Evolutionary conservation across 139 green algal genomes (phyloP).

Genomic region (Tetradesmus obliquus): DNA sequence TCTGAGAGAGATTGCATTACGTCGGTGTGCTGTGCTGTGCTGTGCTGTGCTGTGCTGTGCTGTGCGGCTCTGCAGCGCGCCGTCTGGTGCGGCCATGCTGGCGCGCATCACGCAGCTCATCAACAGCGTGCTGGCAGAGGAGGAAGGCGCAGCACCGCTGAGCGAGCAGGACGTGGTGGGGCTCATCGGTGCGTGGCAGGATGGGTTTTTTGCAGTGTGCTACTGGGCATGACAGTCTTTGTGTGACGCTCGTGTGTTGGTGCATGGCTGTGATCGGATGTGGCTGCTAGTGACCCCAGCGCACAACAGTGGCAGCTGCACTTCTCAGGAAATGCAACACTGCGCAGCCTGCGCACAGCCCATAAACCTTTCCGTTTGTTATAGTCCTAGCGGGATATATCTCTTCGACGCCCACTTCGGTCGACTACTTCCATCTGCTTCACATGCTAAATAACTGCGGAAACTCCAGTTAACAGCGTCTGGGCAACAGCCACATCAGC

Average conservation of each 20-base stretch:
- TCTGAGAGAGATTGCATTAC: too few relatives aligned
- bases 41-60: neutral
- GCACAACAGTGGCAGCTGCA: too few relatives aligned
- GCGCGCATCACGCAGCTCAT: constrained; percentile 89
- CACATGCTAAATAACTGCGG: constrained; percentile 26
- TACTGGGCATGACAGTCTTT: too few relatives aligned
- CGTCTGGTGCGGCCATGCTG: constrained; percentile 75
- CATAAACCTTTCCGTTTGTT: too few relatives aligned
- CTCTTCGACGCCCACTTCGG: too few relatives aligned
- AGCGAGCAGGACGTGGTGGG: constrained; percentile 67
- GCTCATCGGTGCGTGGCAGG: constrained; percentile 64
- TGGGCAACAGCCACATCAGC: neutral
- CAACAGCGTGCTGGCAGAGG: constrained; percentile 73
- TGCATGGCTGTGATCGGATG: too few relatives aligned
- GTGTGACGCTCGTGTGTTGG: too few relatives aligned
- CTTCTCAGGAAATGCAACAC: too few relatives aligned
- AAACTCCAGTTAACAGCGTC: neutral
- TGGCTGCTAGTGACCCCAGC: too few relatives aligned
- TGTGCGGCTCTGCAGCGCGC: constrained; percentile 42
- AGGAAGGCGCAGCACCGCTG: constrained; percentile 28
- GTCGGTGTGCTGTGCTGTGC: neutral
- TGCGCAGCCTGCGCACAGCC: too few relatives aligned
- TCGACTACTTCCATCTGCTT: neutral
- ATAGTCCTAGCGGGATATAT: too few relatives aligned
- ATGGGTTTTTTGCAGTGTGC: neutral